Evolutionary conservation across 2,329 filamentous ascomycete species (phyloP), one percentile per base, ranked within the genome.

Genomic region (Bipolaris zeicola): DNA sequence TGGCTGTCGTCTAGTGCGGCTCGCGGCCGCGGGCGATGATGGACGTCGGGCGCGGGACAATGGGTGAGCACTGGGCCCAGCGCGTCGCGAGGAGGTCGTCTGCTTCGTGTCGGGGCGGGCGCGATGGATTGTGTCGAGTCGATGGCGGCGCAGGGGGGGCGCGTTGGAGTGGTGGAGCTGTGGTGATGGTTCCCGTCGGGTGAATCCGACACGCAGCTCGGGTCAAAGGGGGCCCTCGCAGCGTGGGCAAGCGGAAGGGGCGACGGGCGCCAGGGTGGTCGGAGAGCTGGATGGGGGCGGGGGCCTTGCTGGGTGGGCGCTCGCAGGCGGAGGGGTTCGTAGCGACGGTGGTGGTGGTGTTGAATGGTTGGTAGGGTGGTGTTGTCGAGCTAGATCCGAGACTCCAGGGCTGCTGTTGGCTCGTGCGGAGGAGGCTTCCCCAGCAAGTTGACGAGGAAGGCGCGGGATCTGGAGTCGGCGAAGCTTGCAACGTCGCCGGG

Each of bases 1-100:
- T 85, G 80, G 54, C 61, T 58, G 66, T 48, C 42, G 63, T 50
- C 57, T 47, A 63, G 60, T 56, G 69, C 68, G 70, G 67, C 67
- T 65, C 55, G 61, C 68, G 61, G 70, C 66, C 67, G 69, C 69
- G 55, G 67, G 67, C 56, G 64, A 66, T 65, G 67, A 55, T 48
- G 46, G 37, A 36, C 20, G 57, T 39, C 57, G 57, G 52, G 41
- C 48, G 48, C 52, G 38, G 34, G 47, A 42, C 41, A 39, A 47
- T 47, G 38, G 45, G 24, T 43, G 63, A 61, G 61, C 69, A 61
- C 65, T 64, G 57, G 66, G 65, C 67, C 66, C 64, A 67, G 65
- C 66, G 70, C 70, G 69, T 69, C 63, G 69, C 66, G 60, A 65
- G 59, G 57, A 57, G 59, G 57, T 50, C 33, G 59, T 33, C 18